Base-by-base conservation (phyloP, 495 filamentous ascomycete genomes). In the Parathielavia appendiculata region DNA sequence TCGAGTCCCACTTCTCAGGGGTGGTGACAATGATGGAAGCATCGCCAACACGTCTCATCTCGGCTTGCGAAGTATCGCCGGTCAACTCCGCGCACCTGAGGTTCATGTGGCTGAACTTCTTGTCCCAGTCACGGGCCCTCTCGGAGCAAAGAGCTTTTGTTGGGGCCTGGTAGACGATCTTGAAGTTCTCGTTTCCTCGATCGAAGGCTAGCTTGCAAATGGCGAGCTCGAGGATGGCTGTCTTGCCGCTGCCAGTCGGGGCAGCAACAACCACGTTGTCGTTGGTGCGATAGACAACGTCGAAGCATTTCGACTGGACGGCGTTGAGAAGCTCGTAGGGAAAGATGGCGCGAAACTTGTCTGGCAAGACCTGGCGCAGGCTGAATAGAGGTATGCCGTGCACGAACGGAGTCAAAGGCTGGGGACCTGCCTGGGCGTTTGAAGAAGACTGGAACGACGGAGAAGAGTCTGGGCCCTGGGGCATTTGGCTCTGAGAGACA, bases 1-100 rank as follows among this genome's bases (percentile, higher is more conserved):
- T 88, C 58, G 90, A 95, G 71, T 98, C 93, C 93, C 93, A 98
- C 69, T 98, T 98, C 71, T 98, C 93, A 1, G 93, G 93, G 0
- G 93, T 98, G 0, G 93, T 97, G 50, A 98, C 86, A 57, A 98
- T 96, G 56, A 98, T 91, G 51, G 86, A 87, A 38, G 92, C 92
- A 63, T 75, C 84, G 53, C 91, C 86, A 13, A 96, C 88, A 58
- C 79, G 83, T 45, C 76, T 78, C 57, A 96, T 76, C 63, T 96
- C 86, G 1, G 75, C 72, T 54, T 83, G 76, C 46, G 92, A 89
- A 0, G 92, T 96, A 70, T 98, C 93, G 13, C 93, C 93, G 0
- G 93, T 98, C 56, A 97, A 76, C 68, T 96, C 91, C 10, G 87
- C 86, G 70, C 91, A 95, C 56, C 79, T 74, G 12, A 96, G 72